Evolutionary conservation across 2,329 filamentous ascomycete species (phyloP), one percentile per base, ranked within the genome.

Genomic region (Fusarium virguliforme): DNA sequence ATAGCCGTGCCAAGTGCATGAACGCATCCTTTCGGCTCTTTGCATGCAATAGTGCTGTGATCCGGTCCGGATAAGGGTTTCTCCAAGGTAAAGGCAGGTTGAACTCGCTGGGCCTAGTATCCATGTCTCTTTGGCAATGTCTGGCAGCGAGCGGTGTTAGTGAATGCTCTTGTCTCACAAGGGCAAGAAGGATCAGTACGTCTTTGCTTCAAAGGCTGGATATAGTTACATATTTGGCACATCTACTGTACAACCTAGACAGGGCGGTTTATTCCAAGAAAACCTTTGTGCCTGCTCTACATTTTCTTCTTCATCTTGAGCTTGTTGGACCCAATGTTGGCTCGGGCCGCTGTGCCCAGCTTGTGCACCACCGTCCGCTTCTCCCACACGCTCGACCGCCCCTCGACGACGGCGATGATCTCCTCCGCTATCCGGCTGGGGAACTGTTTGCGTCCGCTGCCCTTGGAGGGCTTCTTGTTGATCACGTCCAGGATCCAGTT

Each of bases 401-500:
- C 96, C 85, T 98, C 95, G 9, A 97, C 91, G 28, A 98, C 92
- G 37, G 92, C 88, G 60, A 98, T 87, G 66, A 98, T 85, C 86
- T 98, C 95, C 78, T 95, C 91, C 2, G 94, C 94, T 68, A 98
- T 88, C 61, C 93, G 87, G 75, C 91, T 86, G 10, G 94, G 91
- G 77, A 97, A 92, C 80, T 91, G 90, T 70, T 87, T 87, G 64
- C 88, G 88, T 8, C 93, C 93, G 76, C 89, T 92, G 22, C 91
- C 92, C 74, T 87, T 86, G 71, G 91, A 92, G 70, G 88, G 89
- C 83, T 92, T 91, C 86, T 94, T 96, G 70, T 89, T 89, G 40
- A 94, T 93, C n/a, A 90, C 88, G 69, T 94, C 91, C 64, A 98
- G 82, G 74, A 99, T 97, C 96, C 96, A 99, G 80, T 88, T 85